Evolutionary conservation across 2,329 filamentous ascomycete species (phyloP).

Genomic region (Colletotrichum australisinense): DNA sequence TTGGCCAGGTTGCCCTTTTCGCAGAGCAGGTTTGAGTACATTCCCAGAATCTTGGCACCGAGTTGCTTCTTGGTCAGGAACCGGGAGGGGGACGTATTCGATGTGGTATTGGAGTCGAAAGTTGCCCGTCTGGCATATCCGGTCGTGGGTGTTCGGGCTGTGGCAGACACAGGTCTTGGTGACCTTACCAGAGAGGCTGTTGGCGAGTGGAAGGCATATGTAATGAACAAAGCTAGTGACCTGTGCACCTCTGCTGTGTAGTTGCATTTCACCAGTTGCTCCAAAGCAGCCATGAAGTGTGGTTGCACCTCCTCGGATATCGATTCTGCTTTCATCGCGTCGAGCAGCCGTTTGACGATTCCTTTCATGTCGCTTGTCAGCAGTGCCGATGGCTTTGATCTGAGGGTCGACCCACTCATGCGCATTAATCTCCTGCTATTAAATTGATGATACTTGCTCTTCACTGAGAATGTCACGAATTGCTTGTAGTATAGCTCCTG

Average conservation of each 20-base stretch:
- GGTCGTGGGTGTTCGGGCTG: conserved; percentile 55
- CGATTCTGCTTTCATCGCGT: conserved; percentile 88
- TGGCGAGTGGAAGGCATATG: conserved; percentile 82
- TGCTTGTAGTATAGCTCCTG: conserved; percentile 94
- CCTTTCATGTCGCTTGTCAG: conserved; percentile 60
- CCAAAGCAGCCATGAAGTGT: conserved; percentile 83
- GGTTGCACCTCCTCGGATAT: conserved; percentile 78
- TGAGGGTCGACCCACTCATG: conserved; percentile 76
- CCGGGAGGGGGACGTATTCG: conserved; percentile 46
- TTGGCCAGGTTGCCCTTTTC: conserved; percentile 74
- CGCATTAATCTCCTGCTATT: conserved; percentile 87
- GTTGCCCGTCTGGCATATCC: conserved; percentile 50
- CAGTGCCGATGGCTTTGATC: neutral
- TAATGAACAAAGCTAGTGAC: conserved; percentile 90
- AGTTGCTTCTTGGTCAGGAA: conserved; percentile 75
- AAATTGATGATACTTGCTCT: conserved; percentile 92
- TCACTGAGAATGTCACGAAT: conserved; percentile 87
- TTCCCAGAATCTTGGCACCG: conserved; percentile 78
- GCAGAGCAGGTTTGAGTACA: conserved; percentile 84
- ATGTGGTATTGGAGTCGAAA: conserved; percentile 44
- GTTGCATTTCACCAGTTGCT: conserved; percentile 81
- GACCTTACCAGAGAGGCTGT: conserved; percentile 61
- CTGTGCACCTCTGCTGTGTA: conserved; percentile 87
- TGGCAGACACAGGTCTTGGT: conserved; percentile 55
- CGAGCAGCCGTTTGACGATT: conserved; percentile 89